Evolutionary conservation across 768 basidiomycete species (phyloP).

Genomic region (Pilatotrama ljubarskyi): DNA sequence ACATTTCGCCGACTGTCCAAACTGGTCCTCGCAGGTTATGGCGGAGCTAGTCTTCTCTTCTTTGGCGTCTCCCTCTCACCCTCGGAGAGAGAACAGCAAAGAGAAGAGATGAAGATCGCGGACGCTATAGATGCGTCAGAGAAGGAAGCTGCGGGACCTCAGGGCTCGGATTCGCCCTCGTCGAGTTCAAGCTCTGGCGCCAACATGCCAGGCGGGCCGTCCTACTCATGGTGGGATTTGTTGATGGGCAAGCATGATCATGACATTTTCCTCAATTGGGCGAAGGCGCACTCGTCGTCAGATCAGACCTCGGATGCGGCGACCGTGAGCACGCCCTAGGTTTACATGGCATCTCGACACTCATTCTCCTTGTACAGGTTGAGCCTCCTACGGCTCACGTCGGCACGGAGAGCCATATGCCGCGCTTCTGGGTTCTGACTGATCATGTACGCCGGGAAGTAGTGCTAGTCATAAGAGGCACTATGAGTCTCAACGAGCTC

Average conservation of each 20-base stretch:
- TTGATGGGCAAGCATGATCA: constrained; percentile 78
- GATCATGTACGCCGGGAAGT: constrained; percentile 75
- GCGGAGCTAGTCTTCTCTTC: constrained; percentile 78
- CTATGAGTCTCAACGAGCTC: constrained; percentile 85
- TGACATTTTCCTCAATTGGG: constrained; percentile 77
- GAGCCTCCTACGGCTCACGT: constrained; percentile 46
- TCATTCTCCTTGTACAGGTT: background rate
- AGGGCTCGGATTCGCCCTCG: background rate
- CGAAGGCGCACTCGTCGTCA: constrained; percentile 21
- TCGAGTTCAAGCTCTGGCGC: background rate
- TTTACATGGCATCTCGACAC: background rate
- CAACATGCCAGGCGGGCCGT: constrained; percentile 12
- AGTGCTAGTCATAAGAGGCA: constrained; percentile 65
- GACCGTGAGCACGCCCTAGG: background rate
- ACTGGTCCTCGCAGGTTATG: constrained; percentile 82
- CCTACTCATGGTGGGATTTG: constrained; percentile 84
- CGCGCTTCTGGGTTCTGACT: constrained; percentile 83
- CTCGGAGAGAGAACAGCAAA: constrained; percentile 40
- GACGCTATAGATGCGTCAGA: constrained; percentile 72
- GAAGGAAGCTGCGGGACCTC: constrained; percentile 45
- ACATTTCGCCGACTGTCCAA: constrained; percentile 80
- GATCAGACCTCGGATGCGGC: background rate
- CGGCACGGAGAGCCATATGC: constrained; percentile 70
- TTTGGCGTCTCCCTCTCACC: constrained; percentile 59
- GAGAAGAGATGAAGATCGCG: constrained; percentile 63